These are phyloP conservation scores for Hawksworthiomyces lignivorus DNA, from an alignment of 2,329 filamentous ascomycete genomes.

Conservation along the genomic window DNA sequence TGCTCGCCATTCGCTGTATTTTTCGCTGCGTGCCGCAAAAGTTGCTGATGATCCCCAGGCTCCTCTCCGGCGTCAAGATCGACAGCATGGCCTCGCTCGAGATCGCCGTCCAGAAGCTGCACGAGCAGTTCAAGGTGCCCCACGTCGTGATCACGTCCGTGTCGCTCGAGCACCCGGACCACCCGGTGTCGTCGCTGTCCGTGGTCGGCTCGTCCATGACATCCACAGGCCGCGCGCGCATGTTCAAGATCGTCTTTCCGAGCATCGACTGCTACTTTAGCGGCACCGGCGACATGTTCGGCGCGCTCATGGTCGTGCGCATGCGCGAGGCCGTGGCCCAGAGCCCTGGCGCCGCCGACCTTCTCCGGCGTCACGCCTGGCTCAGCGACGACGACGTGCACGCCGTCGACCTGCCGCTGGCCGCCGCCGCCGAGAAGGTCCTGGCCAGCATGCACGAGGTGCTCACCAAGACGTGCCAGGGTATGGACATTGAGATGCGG, in stretches of 20 bases:
- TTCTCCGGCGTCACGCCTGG: constrained; percentile 54
- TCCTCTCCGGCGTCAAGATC: constrained; percentile 80
- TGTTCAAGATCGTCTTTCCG: constrained; percentile 83
- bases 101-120: constrained; percentile 67
- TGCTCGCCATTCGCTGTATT: background rate
- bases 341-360: constrained; percentile 35
- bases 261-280: constrained; percentile 90
- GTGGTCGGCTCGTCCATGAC: constrained; percentile 71
- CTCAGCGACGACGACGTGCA: constrained; percentile 63
- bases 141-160: constrained; percentile 93
- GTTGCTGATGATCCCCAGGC: constrained; percentile 37
- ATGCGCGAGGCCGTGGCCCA: constrained; percentile 70
- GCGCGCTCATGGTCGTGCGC: constrained; percentile 78
- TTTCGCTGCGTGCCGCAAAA: background rate
- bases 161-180: constrained; percentile 51
- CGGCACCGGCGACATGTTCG: constrained; percentile 98
- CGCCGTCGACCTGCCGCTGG: constrained; percentile 69
- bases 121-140: constrained; percentile 67
- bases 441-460: constrained; percentile 89
- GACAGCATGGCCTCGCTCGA: constrained; percentile 64
- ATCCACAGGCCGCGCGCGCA: constrained; percentile 57
- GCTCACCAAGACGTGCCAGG: constrained; percentile 58
- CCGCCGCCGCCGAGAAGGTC: constrained; percentile 76
- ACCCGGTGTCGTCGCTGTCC: constrained; percentile 47
- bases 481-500: constrained; percentile 47